phyloP scores from a whole-genome alignment of 2,329 filamentous ascomycete genomes.

The Scedosporium dehoogii region DNA sequence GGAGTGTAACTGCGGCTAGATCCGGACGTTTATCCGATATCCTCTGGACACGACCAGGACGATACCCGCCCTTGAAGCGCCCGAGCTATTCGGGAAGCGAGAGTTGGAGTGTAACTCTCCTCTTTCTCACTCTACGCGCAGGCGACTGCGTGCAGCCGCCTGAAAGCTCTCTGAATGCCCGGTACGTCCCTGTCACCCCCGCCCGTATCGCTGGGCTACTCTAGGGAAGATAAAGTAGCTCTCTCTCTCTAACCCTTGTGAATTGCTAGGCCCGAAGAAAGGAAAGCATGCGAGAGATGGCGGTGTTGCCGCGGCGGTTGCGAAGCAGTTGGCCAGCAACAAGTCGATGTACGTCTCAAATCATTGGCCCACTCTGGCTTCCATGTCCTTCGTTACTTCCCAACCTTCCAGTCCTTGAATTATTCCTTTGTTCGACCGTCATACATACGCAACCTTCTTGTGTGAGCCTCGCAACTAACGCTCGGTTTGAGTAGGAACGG shows the following conservation, averaged over 20 bases:
- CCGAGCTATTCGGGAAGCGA: not conserved
- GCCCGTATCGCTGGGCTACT: not conserved
- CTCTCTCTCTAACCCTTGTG: not conserved
- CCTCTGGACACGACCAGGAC: not conserved
- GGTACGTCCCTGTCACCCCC: not conserved
- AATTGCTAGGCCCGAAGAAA: slow-evolving; percentile 34
- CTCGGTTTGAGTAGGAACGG: slow-evolving; percentile 16
- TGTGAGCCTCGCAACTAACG: not conserved
- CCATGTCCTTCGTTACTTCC: not conserved
- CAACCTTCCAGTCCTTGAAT: not conserved
- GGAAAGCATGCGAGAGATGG: slow-evolving; percentile 47
- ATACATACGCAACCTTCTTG: not conserved
- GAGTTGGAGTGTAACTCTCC: not conserved
- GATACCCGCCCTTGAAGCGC: not conserved
- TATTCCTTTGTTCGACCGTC: not conserved
- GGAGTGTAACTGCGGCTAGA: not conserved
- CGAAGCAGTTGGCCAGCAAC: slow-evolving; percentile 38
- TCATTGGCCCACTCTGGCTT: not conserved
- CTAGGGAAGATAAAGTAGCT: not conserved
- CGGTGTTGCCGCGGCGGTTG: slow-evolving; percentile 43
- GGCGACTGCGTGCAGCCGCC: slow-evolving; percentile 4
- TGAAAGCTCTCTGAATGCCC: slow-evolving; percentile 4
- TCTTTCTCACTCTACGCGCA: not conserved
- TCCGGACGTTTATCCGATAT: not conserved
- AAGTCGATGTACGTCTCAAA: slow-evolving; percentile 36